Evolutionary conservation across 2,329 filamentous ascomycete species (phyloP), one percentile per base, ranked within the genome.

Genomic region (Penicillium sp.): DNA sequence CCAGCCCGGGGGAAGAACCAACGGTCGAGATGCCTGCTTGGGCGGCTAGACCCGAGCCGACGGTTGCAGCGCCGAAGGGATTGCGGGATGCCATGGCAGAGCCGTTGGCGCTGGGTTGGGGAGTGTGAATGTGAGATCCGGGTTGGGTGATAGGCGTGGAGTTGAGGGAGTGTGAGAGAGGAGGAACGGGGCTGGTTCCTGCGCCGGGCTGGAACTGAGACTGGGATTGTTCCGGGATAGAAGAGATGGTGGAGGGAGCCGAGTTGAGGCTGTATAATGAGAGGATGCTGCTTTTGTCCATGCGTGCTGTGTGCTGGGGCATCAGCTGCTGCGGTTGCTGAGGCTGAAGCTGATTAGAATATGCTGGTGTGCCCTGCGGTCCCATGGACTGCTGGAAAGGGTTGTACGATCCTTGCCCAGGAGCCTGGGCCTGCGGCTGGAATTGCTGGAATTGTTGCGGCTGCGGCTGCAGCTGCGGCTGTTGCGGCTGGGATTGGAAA

Each of bases 301-400:
- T 70, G 37, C 76, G 73, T 19, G 76, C 74, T 4, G 77, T 79
- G 44, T 72, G 71, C 62, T 81, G 79, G 4, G 75, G 64, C 31
- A 65, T 64, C n/a, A 78, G 66, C 37, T 69, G 68, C 61, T 76
- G 73, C 2, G 62, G 52, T 50, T 58, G 58, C 44, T 66, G 63
- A 10, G 65, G 63, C 44, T 69, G 67, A 50, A 68, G 69, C 57
- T 69, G 73, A 13, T 58, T 54, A 51, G 66, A 60, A n/a, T 71
- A 70, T n/a, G 57, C 46, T 11, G 59, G 60, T 55, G 64, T 53
- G 51, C 58, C 70, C 43, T 69, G 68, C 2, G 66, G 68, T 10
- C 68, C 63, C 41, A 66, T 67, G 43, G 66, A 68, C 37, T 70
- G 61, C 49, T 75, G 70, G 61, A 70, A 77, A 1, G 74, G 74